Conservation (phyloP, 495 filamentous ascomycete species). For the Penicillium waksmanii region DNA sequence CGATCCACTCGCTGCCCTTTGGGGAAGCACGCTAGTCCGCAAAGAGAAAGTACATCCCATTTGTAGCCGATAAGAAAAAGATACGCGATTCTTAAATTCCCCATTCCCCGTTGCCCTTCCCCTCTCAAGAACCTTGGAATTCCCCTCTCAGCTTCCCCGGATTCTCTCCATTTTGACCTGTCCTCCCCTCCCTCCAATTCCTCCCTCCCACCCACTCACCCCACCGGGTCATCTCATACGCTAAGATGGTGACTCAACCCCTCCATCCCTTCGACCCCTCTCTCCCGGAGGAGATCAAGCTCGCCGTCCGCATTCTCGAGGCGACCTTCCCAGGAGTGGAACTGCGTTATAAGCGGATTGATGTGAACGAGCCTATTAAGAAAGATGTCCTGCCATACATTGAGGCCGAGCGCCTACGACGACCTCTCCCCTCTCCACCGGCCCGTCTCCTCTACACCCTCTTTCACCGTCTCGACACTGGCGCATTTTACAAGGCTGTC, state of each 20-base stretch:
- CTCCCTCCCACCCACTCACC: not conserved
- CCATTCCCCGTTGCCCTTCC: conserved; percentile 6
- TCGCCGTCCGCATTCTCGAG: conserved; percentile 42
- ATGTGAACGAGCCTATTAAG: conserved; percentile 45
- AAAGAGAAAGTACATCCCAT: conserved; percentile 28
- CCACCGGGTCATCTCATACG: not conserved
- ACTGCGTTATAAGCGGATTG: conserved; percentile 46
- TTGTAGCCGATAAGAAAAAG: conserved; percentile 21
- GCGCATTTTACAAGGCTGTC: conserved; percentile 44
- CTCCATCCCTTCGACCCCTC: conserved; percentile 47
- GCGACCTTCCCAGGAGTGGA: conserved; percentile 38
- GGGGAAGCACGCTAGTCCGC: conserved; percentile 10
- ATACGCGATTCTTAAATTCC: conserved; percentile 18
- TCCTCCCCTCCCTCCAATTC: not conserved
- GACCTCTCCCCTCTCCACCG: conserved; percentile 36
- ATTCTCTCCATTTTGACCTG: not conserved
- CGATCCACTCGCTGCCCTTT: not conserved
- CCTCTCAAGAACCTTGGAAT: not conserved
- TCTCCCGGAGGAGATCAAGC: conserved; percentile 43
- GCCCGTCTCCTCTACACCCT: conserved; percentile 44
- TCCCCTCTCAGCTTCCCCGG: not conserved
- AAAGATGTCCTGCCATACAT: conserved; percentile 43
- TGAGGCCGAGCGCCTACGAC: conserved; percentile 41
- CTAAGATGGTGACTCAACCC: conserved; percentile 23
- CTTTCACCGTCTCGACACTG: conserved; percentile 43